These are phyloP conservation scores for Pythium apleroticum DNA, from an alignment of 352 stramenopile species.

Conservation along the genomic window DNA sequence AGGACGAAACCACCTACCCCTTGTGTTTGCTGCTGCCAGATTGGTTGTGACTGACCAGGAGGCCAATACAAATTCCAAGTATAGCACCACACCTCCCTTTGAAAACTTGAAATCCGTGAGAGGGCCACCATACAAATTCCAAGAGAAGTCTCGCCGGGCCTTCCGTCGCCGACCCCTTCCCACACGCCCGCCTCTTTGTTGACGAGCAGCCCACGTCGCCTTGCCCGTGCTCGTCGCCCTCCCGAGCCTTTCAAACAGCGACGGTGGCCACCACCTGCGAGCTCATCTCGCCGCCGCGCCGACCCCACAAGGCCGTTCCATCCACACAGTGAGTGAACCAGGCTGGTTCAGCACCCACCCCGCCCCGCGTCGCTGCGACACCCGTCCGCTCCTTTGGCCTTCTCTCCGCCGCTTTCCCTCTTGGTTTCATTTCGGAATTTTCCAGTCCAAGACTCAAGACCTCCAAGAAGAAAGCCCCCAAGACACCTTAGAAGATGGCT, in stretches of 20 bases:
- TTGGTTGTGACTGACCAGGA: conserved; percentile 6
- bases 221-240: conserved; percentile 2
- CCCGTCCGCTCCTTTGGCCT: not conserved
- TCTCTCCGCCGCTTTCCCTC: not conserved
- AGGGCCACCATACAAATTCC: conserved; percentile 22
- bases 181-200: conserved; percentile 29
- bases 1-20: conserved; percentile 23
- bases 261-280: conserved; percentile 19
- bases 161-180: conserved; percentile 16
- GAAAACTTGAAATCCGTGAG: conserved; percentile 27
- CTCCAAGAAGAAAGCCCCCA: not conserved
- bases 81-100: conserved; percentile 15
- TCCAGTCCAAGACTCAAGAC: conserved; percentile 30
- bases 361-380: conserved; percentile 16
- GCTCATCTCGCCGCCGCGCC: conserved; percentile 22
- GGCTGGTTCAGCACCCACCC: conserved; percentile 5
- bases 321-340: conserved; percentile 20
- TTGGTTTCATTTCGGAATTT: conserved; percentile 29
- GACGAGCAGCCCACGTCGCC: conserved; percentile 23
- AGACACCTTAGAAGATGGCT: conserved; percentile 40
- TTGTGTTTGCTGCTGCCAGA: conserved; percentile 5
- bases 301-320: conserved; percentile 17
- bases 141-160: conserved; percentile 8
- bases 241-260: conserved; percentile 22
- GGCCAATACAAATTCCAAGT: conserved; percentile 27